Base-by-base conservation (phyloP, 2,329 filamentous ascomycete genomes). In the Aspergillus neoniger region DNA sequence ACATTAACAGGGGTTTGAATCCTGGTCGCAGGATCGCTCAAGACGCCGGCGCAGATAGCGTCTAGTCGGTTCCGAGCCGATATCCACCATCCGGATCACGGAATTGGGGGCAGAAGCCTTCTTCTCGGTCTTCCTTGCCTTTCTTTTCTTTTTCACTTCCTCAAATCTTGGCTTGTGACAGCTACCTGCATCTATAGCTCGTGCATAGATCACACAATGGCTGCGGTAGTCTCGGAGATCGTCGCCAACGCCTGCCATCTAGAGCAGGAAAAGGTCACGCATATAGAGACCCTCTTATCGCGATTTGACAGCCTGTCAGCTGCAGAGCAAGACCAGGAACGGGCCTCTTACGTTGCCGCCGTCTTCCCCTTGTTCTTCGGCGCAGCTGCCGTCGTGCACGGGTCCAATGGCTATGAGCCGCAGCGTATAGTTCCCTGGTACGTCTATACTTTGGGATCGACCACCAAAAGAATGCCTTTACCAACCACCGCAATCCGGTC, bases 391-490 rank as follows among this genome's bases (percentile, higher is more conserved):
- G 38, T 55, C 17, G 38, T 43, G 12, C 52, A 41, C 10, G 52
- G 52, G 38, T 41, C 52, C 38, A 32, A 28, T 28, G 52, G 52
- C 23, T 55, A 55, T 23, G 52, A 55, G 52, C 25, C 38, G 38
- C 52, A 55, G 52, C 52, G 52, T 55, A 23, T 14, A 28, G 41
- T 44, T 21, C 52, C 52, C 10, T 55, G 52, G 52, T 54, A 54
- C 6, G 52, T 44, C n/a, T 19, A 32, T n/a, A 41, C 9, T 25
- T 6, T 17, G 7, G 21, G 19, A 25, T n/a, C n/a, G 6, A 8
- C 21, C 19, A 30, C 38, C 32, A 25, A n/a, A 15, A 19, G 8
- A 19, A 28, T 43, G n/a, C 9, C 21, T 19, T 55, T 21, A 30
- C 38, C 17, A 36, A 44, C 52, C 17, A 36, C 36, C 17, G 10